Evolutionary conservation across 2,329 filamentous ascomycete species (phyloP), one percentile per base, ranked within the genome.

Genomic region (Geosmithia putterillii): DNA sequence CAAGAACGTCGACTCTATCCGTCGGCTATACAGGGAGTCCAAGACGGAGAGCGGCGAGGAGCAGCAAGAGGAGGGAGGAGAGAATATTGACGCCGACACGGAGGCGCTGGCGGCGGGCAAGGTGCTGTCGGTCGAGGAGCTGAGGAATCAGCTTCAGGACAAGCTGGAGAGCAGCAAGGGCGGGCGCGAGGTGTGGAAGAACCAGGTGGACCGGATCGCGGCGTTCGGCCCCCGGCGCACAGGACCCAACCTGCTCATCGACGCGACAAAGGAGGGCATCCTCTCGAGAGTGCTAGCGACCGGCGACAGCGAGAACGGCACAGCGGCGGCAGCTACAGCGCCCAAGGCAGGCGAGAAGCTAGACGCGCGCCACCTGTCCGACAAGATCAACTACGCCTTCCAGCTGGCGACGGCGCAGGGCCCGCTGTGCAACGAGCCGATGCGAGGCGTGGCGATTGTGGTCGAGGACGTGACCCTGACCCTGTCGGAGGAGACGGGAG

Each of bases 311-410:
- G 57, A 59, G 36, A 61, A 14, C 8, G 35, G 62, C 38, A 48
- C 49, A 34, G 50, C 52, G 7, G 48, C 49, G 20, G n/a, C n/a
- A n/a, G n/a, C n/a, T n/a, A n/a, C n/a, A n/a, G 51, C 57, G 19
- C 66, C 65, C 3, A 60, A 63, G 7, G 64, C 65, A 3, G 65
- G 69, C 40, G 71, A 76, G 44, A 61, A 64, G 41, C 63, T 83
- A 37, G 65, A 71, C 44, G 70, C 81, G 4, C 71, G 71, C 41
- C 83, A 92, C 54, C 81, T 96, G 50, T 79, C 81, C 45, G 90
- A 96, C 66, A 96, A 94, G 58, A 85, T 96, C 49, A 72, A 79
- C 8, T 89, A 98, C 59, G 89, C 86, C 40, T 98, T 98, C 71
- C 92, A 98, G 60, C 81, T 96, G 15, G 84, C 87, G 35, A 94